phyloP scores from a whole-genome alignment of 1,284 basidiomycete species.

The Sutorius eximius region DNA sequence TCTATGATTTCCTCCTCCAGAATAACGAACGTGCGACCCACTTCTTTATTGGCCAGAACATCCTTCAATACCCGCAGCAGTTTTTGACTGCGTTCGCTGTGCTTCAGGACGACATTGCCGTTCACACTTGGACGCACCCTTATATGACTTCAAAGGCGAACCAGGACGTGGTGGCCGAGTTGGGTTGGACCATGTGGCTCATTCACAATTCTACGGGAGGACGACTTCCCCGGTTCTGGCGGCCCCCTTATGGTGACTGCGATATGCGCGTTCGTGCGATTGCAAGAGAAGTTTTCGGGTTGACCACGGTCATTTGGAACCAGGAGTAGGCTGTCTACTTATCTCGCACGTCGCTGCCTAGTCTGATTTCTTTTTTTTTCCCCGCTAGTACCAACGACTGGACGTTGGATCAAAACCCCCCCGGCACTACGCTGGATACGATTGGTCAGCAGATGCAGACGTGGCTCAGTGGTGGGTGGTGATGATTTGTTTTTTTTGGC shows the following conservation, averaged over 20 bases:
- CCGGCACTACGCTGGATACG: conserved; percentile 40
- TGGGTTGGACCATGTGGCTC: conserved; percentile 83
- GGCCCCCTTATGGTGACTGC: conserved; percentile 77
- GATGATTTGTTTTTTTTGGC: background rate
- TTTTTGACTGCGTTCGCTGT: conserved; percentile 55
- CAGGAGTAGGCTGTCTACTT: conserved; percentile 54
- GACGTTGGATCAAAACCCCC: conserved; percentile 45
- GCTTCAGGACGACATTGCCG: conserved; percentile 64
- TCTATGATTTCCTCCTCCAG: conserved; percentile 59
- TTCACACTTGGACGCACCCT: conserved; percentile 81
- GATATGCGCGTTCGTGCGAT: conserved; percentile 75
- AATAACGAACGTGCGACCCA: conserved; percentile 70
- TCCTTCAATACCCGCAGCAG: conserved; percentile 53
- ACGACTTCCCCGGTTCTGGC: conserved; percentile 69
- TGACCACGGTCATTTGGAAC: conserved; percentile 78
- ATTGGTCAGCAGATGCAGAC: conserved; percentile 49
- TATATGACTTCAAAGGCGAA: conserved; percentile 81
- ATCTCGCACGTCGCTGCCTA: background rate
- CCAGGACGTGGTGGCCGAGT: conserved; percentile 67
- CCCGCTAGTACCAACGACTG: conserved; percentile 67
- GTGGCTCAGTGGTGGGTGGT: conserved; percentile 53
- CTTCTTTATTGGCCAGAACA: conserved; percentile 81
- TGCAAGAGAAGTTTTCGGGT: conserved; percentile 68
- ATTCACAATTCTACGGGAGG: conserved; percentile 82
- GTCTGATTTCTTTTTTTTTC: conserved; percentile 5